Percentiles rank a stretch among this genome's conserved stretches.
Conservation (phyloP, 1,284 basidiomycete genomes). For the Cutaneotrichosporon sp. region DNA sequence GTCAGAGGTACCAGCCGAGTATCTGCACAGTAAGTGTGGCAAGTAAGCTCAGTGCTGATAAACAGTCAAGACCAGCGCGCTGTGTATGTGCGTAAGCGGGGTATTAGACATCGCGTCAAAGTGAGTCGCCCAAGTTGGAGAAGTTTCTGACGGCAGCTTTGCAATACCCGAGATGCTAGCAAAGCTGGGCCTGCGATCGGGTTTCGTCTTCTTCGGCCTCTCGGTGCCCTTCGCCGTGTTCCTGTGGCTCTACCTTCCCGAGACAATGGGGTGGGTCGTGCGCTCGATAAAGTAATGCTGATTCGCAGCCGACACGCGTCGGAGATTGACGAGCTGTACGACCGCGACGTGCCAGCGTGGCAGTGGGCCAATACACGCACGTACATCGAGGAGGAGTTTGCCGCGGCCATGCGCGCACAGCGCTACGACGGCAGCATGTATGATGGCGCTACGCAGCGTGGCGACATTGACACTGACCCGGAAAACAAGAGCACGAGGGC, state of each 20-base stretch:
- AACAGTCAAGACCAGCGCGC: conserved; percentile 19
- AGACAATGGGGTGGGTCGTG: conserved; percentile 18
- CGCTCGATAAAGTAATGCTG: background rate
- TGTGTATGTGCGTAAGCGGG: conserved; percentile 17
- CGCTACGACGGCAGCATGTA: background rate
- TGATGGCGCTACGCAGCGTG: too few relatives aligned
- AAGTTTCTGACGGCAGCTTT: conserved; percentile 8
- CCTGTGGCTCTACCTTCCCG: conserved; percentile 27
- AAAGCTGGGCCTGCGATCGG: conserved; percentile 19
- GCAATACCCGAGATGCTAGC: conserved; percentile 25
- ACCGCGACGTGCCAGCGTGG: conserved; percentile 43
- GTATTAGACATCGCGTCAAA: conserved; percentile 18
- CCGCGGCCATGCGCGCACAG: background rate
- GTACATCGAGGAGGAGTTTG: conserved; percentile 15
- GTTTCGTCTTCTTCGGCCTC: conserved; percentile 23
- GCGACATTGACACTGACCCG: background rate
- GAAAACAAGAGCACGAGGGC: background rate
- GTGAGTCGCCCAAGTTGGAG: too few relatives aligned
- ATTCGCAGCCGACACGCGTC: conserved; percentile 7
- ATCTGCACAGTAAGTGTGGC: conserved; percentile 9
- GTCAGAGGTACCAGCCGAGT: conserved; percentile 23
- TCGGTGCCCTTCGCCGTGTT: conserved; percentile 19
- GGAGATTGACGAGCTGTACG: conserved; percentile 46
- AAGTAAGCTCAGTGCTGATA: too few relatives aligned
- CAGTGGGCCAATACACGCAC: conserved; percentile 36